A percentile compares a stretch with the other conserved stretches of the same genome.
phyloP scores from a whole-genome alignment of 1,284 basidiomycete genomes.

The Sanghuangporus sanghuang region DNA sequence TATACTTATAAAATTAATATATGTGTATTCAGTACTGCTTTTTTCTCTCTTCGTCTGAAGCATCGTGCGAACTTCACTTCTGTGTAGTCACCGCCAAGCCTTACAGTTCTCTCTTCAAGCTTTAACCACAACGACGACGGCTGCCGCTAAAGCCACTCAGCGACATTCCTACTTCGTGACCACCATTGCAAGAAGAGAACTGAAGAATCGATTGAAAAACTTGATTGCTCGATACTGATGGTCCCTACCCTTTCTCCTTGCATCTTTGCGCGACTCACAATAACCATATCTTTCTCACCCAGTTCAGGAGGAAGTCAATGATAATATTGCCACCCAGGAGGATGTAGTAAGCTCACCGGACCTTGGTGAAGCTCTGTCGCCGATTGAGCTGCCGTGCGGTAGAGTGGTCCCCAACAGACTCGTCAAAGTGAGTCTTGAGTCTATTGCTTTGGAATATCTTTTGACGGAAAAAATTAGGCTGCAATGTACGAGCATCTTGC shows the following conservation, averaged over 20 bases:
- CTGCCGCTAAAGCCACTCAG: too few relatives aligned
- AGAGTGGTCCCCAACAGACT: slow-evolving; percentile 36
- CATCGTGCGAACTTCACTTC: too few relatives aligned
- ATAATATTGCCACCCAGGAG: not conserved
- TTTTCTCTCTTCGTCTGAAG: too few relatives aligned
- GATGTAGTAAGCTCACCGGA: not conserved
- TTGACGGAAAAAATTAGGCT: slow-evolving; percentile 39
- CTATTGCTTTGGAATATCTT: not conserved
- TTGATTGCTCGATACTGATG: not conserved
- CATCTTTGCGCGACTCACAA: not conserved
- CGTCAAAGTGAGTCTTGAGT: slow-evolving; percentile 35
- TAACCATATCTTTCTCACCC: not conserved
- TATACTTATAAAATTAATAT: too few relatives aligned
- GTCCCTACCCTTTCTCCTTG: not conserved
- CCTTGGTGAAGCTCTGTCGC: slow-evolving; percentile 30
- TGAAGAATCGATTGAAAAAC: not conserved
- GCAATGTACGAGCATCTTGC: slow-evolving; percentile 87
- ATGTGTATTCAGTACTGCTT: too few relatives aligned
- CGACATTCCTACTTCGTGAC: too few relatives aligned
- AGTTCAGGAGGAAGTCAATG: not conserved
- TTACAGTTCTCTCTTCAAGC: too few relatives aligned
- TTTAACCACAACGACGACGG: too few relatives aligned
- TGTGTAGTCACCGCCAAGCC: too few relatives aligned
- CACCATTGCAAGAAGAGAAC: not conserved
- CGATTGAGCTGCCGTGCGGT: slow-evolving; percentile 51